Base-by-base conservation (phyloP, 2,329 filamentous ascomycete genomes). In the Xylaria sp. region DNA sequence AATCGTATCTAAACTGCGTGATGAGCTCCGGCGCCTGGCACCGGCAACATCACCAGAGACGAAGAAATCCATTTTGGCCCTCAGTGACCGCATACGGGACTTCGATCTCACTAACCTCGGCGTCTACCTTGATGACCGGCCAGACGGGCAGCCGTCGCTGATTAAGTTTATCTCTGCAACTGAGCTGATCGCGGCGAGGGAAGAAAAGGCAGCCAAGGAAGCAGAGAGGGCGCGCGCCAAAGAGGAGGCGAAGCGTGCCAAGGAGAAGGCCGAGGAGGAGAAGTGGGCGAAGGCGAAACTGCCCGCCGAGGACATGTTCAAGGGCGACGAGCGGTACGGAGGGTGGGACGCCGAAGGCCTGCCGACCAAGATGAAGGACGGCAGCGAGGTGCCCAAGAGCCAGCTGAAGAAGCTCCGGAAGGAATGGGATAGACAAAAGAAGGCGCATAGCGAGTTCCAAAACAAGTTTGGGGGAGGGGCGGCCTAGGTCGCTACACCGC, bases 401-500 rank as follows among this genome's bases (percentile, higher is more conserved):
- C 83, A 86, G 67, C 68, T 76, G 46, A 97, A 97, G 81, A 92
- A 91, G 77, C 72, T 96, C 63, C 87, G 80, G 74, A 97, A 97
- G 78, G 87, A 91, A 51, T 96, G 90, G 90, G 89, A 95, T 64
- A 86, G 81, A 69, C 93, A 97, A 77, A 94, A 92, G 80, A 95
- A 93, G 80, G 71, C 83, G 54, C 87, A 92, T 70, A 88, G 92
- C 59, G 84, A 87, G 58, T 89, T 66, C 56, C 50, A 69, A 38
- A 63, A 60, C n/a, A 74, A 73, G 56, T 71, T 72, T 52, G 70
- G 69, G 5, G 59, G 69, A 7, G 59, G 45, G 39, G 40, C 44
- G 24, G 57, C 61, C 24, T 68, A 58, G 57, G 44, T 44, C 18
- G 43, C 20, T 24, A 38, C 6, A 22, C 16, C 17, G 6, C 24